Evolutionary conservation across 495 filamentous ascomycete genomes (phyloP).

Genomic region (Parachaetomium inaequale): DNA sequence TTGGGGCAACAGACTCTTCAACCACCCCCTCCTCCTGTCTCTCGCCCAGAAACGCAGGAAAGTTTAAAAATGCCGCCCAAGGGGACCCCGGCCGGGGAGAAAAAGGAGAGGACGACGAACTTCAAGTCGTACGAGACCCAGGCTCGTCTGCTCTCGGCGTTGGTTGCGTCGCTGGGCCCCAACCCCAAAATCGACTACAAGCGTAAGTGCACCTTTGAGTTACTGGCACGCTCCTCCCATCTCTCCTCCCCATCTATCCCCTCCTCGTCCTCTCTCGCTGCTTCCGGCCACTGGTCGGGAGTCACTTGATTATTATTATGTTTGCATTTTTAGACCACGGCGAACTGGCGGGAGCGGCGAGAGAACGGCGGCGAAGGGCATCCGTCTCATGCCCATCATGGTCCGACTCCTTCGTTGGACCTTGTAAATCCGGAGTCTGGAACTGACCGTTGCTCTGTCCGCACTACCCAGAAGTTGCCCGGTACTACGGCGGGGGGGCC

Average conservation of each 20-base stretch:
- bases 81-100: conserved; percentile 26
- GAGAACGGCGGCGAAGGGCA: not conserved
- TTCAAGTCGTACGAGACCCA: conserved; percentile 49
- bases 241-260: not conserved
- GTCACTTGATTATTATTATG: conserved; percentile 10
- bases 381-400: not conserved
- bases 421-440: not conserved
- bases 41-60: not conserved
- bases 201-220: conserved; percentile 37
- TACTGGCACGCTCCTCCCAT: not conserved
- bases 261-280: not conserved
- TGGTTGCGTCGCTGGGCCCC: conserved; percentile 47
- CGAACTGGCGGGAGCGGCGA: conserved; percentile 6
- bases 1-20: not conserved
- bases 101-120: conserved; percentile 28
- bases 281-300: not conserved
- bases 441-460: conserved; percentile 16
- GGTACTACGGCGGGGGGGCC: conserved; percentile 30
- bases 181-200: conserved; percentile 46
- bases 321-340: not conserved
- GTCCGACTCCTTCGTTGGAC: not conserved
- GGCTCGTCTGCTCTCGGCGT: conserved; percentile 48
- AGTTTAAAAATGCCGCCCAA: conserved; percentile 29
- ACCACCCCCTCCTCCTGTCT: not conserved
- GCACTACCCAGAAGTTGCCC: conserved; percentile 31